Evolutionary conservation across 805 yeast species (phyloP), one percentile per base, ranked within the genome.

Genomic region (Lachancea lanzarotensis): DNA sequence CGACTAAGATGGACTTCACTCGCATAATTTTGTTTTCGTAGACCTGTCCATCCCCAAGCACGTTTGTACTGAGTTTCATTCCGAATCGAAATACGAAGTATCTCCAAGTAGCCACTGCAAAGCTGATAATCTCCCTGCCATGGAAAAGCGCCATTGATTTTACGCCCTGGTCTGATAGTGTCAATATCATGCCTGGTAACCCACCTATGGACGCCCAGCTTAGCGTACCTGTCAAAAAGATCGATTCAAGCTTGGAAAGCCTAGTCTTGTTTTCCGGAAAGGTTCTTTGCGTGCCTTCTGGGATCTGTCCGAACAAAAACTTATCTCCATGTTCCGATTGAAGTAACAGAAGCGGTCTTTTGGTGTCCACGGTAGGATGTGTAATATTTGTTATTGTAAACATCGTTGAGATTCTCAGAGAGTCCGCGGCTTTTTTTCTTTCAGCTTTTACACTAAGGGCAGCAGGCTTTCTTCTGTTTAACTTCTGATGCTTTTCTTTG

Each of bases 121-220:
- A 82, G 45, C 74, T 70, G 17, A 76, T 45, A 25, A 78, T 57
- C 2, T 68, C 59, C 37, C 65, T 68, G n/a, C 81, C 76, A 40
- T 79, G 75, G 53, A 66, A 73, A 0, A 87, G 66, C n/a, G 72
- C 72, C 32, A 85, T 59, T 6, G 70, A 70, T 39, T 75, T 73
- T 49, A 74, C 71, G 1, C 88, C 89, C 53, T 87, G 84, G 53
- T 88, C 96, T 45, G 86, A 80, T 12, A 84, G 71, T 0, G 97
- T 87, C 41, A 91, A 67, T 40, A 91, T 76, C 55, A 87, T 67
- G 0, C 98, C 98, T 0, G 98, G 97, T 6, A 91, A 63, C 0
- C 98, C 98, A n/a, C 95, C 87, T 2, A 88, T 67, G n/a, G 82
- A 73, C 5, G 74, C 62, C 96, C 96, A 91, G 43, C 74, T 64